A percentile compares a stretch with the other conserved stretches of the same genome.
These are phyloP conservation scores for Actinomortierella wolfii DNA, from an alignment of 371 early-diverging fungal species.

Conservation along the genomic window DNA sequence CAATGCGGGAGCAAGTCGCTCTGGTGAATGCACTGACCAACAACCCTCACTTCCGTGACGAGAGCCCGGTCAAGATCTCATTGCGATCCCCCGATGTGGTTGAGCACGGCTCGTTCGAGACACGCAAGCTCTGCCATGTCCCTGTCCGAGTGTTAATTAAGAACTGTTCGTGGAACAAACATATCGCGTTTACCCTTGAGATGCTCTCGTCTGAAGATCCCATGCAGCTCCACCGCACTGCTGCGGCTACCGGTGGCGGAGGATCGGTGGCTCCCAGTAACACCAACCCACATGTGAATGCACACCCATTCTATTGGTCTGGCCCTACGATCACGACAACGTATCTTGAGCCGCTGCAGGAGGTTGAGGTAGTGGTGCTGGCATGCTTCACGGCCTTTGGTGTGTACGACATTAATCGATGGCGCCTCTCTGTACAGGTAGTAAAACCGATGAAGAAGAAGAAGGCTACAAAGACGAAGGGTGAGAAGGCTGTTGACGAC, in stretches of 20 bases:
- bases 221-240: conserved; percentile 26
- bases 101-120: conserved; percentile 54
- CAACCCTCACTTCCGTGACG: conserved; percentile 62
- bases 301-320: conserved; percentile 64
- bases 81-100: conserved; percentile 49
- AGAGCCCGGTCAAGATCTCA: conserved; percentile 69
- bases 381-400: conserved; percentile 68
- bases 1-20: conserved; percentile 66
- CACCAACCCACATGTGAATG: conserved; percentile 47
- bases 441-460: conserved; percentile 31
- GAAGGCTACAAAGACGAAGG: neutral
- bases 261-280: neutral
- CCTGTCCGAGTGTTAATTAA: conserved; percentile 54
- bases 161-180: conserved; percentile 70
- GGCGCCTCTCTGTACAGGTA: conserved; percentile 61
- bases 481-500: neutral
- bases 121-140: conserved; percentile 54
- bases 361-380: conserved; percentile 46
- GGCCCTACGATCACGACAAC: conserved; percentile 63
- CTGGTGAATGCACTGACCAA: conserved; percentile 66
- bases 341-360: conserved; percentile 58
- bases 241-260: neutral
- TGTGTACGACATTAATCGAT: conserved; percentile 75
- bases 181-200: conserved; percentile 58
- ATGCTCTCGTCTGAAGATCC: conserved; percentile 53